phyloP scores from a whole-genome alignment of 768 basidiomycete genomes.

The Galerina marginata region DNA sequence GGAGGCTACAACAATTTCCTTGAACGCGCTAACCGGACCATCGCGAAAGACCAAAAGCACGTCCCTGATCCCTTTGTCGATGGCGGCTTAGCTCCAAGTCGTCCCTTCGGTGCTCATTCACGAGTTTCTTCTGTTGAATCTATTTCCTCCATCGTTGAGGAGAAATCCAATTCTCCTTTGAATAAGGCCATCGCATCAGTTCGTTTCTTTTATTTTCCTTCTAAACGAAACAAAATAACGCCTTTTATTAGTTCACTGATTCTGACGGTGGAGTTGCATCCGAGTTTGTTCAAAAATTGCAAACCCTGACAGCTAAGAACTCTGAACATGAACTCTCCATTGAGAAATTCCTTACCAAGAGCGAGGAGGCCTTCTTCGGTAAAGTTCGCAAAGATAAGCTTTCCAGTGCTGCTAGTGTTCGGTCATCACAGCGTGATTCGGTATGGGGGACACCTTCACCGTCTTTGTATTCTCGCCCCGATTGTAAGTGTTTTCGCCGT shows the following conservation, averaged over 20 bases:
- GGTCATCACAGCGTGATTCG: slow-evolving; percentile 81
- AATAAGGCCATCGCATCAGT: slow-evolving; percentile 94
- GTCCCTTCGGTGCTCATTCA: slow-evolving; percentile 83
- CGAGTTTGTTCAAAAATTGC: slow-evolving; percentile 87
- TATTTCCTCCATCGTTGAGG: slow-evolving; percentile 89
- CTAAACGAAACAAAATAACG: neutral
- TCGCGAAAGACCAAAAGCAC: slow-evolving; percentile 78
- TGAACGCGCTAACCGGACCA: slow-evolving; percentile 82
- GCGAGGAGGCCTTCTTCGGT: slow-evolving; percentile 92
- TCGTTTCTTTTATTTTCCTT: slow-evolving; percentile 26
- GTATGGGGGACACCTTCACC: slow-evolving; percentile 76
- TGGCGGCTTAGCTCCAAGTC: slow-evolving; percentile 56
- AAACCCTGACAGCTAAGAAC: slow-evolving; percentile 79
- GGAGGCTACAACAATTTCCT: slow-evolving; percentile 79
- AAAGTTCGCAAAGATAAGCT: slow-evolving; percentile 89
- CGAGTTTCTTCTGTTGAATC: slow-evolving; percentile 88
- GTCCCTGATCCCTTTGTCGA: slow-evolving; percentile 90
- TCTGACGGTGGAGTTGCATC: slow-evolving; percentile 90
- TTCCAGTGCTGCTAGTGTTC: slow-evolving; percentile 78
- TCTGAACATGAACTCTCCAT: slow-evolving; percentile 92
- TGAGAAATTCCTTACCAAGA: slow-evolving; percentile 88
- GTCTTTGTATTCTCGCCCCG: slow-evolving; percentile 73
- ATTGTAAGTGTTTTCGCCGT: slow-evolving; percentile 56
- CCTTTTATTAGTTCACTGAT: slow-evolving; percentile 79
- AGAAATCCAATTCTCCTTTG: slow-evolving; percentile 87